A percentile compares a stretch with the other conserved stretches of the same genome.
Evolutionary conservation across 331 rosid genomes (phyloP).

Genomic region (Rosa hybrid): DNA sequence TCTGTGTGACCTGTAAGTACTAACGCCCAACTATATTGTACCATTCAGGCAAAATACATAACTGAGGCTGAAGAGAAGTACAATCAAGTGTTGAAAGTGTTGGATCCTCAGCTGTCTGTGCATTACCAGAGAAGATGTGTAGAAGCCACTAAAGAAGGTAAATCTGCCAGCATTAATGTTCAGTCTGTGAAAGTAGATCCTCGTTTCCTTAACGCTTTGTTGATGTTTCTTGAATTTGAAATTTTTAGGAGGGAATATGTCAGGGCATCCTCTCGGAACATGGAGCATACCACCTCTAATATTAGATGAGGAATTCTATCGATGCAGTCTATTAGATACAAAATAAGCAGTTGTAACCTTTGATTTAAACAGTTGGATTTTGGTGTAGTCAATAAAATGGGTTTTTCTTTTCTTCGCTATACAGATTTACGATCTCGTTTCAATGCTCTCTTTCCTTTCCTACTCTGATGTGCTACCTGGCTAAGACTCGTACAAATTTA

Average conservation of each 20-base stretch:
- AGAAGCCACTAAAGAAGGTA: constrained; percentile 94
- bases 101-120: constrained; percentile 71
- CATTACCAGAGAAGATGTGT: constrained; percentile 76
- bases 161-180: constrained; percentile 16
- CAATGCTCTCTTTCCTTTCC: background rate
- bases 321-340: constrained; percentile 39
- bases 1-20: background rate
- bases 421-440: background rate
- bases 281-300: constrained; percentile 83
- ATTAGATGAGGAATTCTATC: constrained; percentile 67
- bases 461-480: background rate
- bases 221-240: constrained; percentile 18
- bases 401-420: background rate
- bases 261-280: constrained; percentile 67
- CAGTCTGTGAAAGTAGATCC: background rate
- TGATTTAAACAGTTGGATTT: background rate
- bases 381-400: background rate
- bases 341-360: background rate
- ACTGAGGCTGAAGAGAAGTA: constrained; percentile 83
- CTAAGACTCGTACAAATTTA: background rate
- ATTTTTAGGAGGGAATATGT: constrained; percentile 66
- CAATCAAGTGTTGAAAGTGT: constrained; percentile 45
- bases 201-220: background rate
- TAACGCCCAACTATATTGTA: background rate
- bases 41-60: constrained; percentile 68